Evolutionary conservation across 2,329 filamentous ascomycete species (phyloP).

Genomic region (Dryadomyces sulphureus): DNA sequence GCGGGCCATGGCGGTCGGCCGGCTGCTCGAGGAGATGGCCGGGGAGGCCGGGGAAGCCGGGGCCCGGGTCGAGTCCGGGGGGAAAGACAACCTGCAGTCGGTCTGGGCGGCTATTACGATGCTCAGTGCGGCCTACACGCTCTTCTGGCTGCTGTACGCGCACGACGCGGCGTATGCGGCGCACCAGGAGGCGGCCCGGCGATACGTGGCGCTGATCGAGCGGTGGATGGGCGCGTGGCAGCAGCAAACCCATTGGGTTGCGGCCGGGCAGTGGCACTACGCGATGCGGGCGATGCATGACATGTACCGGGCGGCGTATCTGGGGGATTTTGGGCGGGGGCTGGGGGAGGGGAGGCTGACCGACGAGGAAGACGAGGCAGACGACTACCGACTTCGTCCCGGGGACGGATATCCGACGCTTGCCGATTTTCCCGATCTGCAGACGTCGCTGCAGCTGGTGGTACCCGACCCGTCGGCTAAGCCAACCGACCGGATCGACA

Average conservation of each 20-base stretch:
- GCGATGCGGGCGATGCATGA: slow-evolving; percentile 12
- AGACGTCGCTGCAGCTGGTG: neutral
- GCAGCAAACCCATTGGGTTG: slow-evolving; percentile 7
- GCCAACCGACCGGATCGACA: neutral
- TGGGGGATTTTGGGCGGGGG: slow-evolving; percentile 9
- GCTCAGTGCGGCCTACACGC: slow-evolving; percentile 10
- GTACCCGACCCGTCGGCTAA: slow-evolving; percentile 1
- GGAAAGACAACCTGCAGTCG: slow-evolving; percentile 5
- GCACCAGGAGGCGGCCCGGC: slow-evolving; percentile 1
- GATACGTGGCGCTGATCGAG: slow-evolving; percentile 6
- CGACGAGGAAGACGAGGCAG: neutral
- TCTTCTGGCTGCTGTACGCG: slow-evolving; percentile 12
- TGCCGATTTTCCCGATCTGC: neutral
- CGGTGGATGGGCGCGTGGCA: slow-evolving; percentile 9
- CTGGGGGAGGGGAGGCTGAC: neutral
- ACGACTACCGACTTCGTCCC: slow-evolving; percentile 3
- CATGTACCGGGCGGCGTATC: slow-evolving; percentile 13
- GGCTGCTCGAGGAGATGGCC: slow-evolving; percentile 10
- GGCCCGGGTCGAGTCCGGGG: too few species aligned
- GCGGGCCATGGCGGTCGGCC: slow-evolving; percentile 10
- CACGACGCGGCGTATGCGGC: slow-evolving; percentile 7
- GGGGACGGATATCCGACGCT: slow-evolving; percentile 3
- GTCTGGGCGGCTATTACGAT: slow-evolving; percentile 12
- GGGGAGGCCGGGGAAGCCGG: too few species aligned
- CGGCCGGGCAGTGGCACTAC: slow-evolving; percentile 10